phyloP scores from a whole-genome alignment of 495 filamentous ascomycete genomes.

The Podospora didyma region DNA sequence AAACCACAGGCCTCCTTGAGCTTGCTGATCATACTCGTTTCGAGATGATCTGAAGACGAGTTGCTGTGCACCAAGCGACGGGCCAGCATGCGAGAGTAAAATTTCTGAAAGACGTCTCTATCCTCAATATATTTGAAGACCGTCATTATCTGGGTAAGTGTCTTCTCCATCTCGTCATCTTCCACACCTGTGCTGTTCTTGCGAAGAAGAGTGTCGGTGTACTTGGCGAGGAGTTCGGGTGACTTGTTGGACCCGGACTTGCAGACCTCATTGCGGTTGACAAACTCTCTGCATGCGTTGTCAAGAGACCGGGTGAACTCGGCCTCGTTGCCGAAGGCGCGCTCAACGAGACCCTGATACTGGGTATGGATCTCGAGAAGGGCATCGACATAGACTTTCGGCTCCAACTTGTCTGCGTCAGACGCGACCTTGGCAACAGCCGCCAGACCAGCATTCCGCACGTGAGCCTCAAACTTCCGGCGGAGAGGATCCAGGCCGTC shows the following conservation, averaged over 20 bases:
- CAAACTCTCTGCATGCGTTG: constrained; percentile 96
- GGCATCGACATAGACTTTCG: constrained; percentile 94
- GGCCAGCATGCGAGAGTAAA: constrained; percentile 95
- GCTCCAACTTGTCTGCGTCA: constrained; percentile 87
- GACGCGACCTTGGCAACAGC: constrained; percentile 89
- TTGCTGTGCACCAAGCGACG: constrained; percentile 91
- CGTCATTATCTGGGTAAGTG: constrained; percentile 94
- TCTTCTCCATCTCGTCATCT: constrained; percentile 87
- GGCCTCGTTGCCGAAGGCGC: constrained; percentile 90
- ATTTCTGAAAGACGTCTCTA: constrained; percentile 99
- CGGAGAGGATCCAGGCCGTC: constrained; percentile 91
- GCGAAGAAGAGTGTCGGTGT: constrained; percentile 89
- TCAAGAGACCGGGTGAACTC: constrained; percentile 96
- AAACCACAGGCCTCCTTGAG: constrained; percentile 98
- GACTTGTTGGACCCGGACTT: constrained; percentile 87
- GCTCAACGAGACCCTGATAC: constrained; percentile 86
- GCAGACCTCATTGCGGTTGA: constrained; percentile 95
- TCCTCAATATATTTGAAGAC: constrained; percentile 99
- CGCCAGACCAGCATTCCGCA: constrained; percentile 78
- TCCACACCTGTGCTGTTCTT: constrained; percentile 89
- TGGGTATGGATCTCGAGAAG: constrained; percentile 90
- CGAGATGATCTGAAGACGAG: constrained; percentile 93
- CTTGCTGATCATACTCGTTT: constrained; percentile 99
- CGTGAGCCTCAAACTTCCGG: constrained; percentile 85
- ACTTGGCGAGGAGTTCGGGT: constrained; percentile 90